phyloP scores from a whole-genome alignment of 805 yeast species.

The Candida rishiriensis region DNA sequence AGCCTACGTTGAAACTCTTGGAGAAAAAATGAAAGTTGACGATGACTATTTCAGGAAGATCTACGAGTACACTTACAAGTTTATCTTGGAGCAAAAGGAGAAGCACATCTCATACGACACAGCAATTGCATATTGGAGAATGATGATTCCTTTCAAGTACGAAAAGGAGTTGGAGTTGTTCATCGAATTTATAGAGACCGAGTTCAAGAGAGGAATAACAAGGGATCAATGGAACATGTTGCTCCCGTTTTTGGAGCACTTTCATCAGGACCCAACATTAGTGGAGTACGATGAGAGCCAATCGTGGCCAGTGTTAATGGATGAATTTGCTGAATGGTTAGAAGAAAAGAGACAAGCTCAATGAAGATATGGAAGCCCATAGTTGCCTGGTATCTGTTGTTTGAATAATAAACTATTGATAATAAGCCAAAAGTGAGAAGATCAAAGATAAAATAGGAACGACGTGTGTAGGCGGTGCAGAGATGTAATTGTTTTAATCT shows the following conservation, averaged over 20 bases:
- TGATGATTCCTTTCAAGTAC: conserved; percentile 44
- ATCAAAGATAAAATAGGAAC: too few species aligned
- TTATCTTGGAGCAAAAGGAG: conserved; percentile 56
- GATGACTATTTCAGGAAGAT: conserved; percentile 46
- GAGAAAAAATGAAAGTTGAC: conserved; percentile 31
- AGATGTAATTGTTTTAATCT: too few species aligned
- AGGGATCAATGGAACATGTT: conserved; percentile 87
- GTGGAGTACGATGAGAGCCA: conserved; percentile 68
- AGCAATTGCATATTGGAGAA: conserved; percentile 73
- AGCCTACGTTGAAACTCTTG: conserved; percentile 29
- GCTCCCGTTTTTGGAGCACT: conserved; percentile 53
- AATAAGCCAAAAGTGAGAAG: too few species aligned
- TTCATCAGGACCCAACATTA: conserved; percentile 49
- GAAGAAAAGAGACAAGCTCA: conserved; percentile 8
- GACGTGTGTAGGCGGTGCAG: too few species aligned
- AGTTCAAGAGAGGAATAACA: conserved; percentile 46
- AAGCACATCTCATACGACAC: conserved; percentile 53
- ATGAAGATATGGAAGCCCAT: too few species aligned
- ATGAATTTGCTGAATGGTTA: conserved; percentile 65
- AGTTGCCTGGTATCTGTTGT: too few species aligned
- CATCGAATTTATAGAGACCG: conserved; percentile 47
- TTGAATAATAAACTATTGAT: too few species aligned
- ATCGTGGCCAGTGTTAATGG: conserved; percentile 91
- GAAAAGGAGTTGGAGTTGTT: conserved; percentile 43
- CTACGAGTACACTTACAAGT: conserved; percentile 69